These are phyloP conservation scores for Fraxinus cuspidata DNA, from an alignment of 257 asterid species.

Conservation along the genomic window DNA sequence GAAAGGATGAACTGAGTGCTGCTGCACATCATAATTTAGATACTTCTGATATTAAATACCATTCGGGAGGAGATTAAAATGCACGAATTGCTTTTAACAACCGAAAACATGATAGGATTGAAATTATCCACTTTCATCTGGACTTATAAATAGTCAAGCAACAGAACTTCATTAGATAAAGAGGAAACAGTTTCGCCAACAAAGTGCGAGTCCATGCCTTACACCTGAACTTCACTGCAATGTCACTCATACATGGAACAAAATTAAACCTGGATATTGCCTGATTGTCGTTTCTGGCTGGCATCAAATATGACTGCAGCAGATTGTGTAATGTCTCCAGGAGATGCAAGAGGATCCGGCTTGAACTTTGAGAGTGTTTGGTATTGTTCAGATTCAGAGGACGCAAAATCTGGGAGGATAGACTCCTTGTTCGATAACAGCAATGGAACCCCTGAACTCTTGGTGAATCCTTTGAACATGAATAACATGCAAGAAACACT, in stretches of 20 bases:
- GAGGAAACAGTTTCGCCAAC: neutral
- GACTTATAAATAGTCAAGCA: neutral
- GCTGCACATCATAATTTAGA: constrained; percentile 16
- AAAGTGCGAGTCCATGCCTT: constrained; percentile 17
- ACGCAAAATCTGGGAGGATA: constrained; percentile 49
- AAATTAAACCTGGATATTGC: constrained; percentile 31
- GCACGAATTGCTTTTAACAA: constrained; percentile 1
- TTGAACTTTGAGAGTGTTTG: constrained; percentile 43
- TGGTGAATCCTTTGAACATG: constrained; percentile 34
- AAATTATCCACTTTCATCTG: neutral
- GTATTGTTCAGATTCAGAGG: constrained; percentile 47
- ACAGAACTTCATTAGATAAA: neutral
- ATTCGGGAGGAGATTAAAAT: no score
- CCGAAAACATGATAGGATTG: neutral
- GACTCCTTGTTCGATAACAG: constrained; percentile 46
- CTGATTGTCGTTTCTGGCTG: constrained; percentile 29
- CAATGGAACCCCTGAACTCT: constrained; percentile 53
- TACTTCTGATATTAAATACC: constrained; percentile 8
- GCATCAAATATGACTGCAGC: constrained; percentile 31
- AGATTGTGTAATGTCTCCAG: constrained; percentile 34
- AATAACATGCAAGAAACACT: constrained; percentile 2
- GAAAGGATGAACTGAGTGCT: constrained; percentile 26
- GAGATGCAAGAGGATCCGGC: constrained; percentile 33
- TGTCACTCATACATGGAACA: neutral
- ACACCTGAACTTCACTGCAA: constrained; percentile 4